Evolutionary conservation across 257 asterid species (phyloP), one percentile per base, ranked within the genome.

Genomic region (Nicotiana sylvestris): DNA sequence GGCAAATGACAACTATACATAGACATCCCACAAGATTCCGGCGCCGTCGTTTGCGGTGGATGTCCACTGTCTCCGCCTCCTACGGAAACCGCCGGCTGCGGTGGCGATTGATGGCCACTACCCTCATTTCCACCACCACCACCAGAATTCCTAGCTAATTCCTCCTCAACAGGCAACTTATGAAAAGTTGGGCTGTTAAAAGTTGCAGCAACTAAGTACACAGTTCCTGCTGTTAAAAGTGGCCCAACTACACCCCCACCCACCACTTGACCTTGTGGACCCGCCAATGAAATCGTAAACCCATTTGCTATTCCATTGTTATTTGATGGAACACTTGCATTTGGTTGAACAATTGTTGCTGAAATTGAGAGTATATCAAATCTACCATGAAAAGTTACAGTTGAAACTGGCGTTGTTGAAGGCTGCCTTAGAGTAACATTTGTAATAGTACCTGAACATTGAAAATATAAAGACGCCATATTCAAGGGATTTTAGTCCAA

Each of bases 201-300:
- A 66, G 92, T 88, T 25, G 95, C 92, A 32, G 97, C 94, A 16
- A 94, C 87, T 11, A 94, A 83, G 17, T 88, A 91, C 0, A 93
- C 85, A 2, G 97, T 90, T 16, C 92, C 93, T 6, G 92, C 97
- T 3, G 97, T 81, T 32, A 86, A 66, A 49, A 94, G 74, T 1
- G 95, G 93, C 1, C 98, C 98, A 25, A 91, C 89, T 0, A 94
- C 98, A 5, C 85, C 76, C 0, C 98, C 98, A 6, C 98, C 98
- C 2, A 93, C 92, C 6, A 94, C 93, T 84, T 91, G 98, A 18
- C 97, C 98, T 81, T 92, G 97, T 9, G 98, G 97, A 0, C 97
- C 98, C 29, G 95, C 94, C 2, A 93, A 66, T 0, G 94, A 87
- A 0, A 94, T 86, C 0, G 93, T 87, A 85, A 94, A 94, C 9